Evolutionary conservation across 176 grass and related monocot species (phyloP), one percentile per base, ranked within the genome.

Genomic region (Aegilops speltoides): DNA sequence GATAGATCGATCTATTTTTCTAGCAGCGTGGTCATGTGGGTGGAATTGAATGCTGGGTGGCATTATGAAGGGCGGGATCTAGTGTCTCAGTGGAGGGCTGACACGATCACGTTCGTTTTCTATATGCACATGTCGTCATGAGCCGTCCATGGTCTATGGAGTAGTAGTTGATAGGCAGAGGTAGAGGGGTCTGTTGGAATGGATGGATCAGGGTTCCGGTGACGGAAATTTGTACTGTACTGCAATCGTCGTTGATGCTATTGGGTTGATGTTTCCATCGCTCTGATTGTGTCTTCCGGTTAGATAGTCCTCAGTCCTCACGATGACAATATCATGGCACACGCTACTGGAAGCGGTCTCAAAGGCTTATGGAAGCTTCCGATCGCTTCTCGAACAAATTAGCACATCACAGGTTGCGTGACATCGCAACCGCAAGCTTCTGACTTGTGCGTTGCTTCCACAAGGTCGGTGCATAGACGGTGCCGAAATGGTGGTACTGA

Each of bases 1-100:
- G 23, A 76, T 71, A 8, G 31, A 20, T 57, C 54, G 17, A 33
- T 26, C 22, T 0, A 28, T 28, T 28, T 88, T 63, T 40, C 4
- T 10, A 79, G 57, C 17, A 61, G 31, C 22, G 34, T 32, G 15
- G 34, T 68, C 89, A 81, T 70, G 77, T 80, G 85, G 17, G 36
- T 16, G 69, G 85, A 85, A 85, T 91, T 88, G 20, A 91, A 91
- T 88, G 89, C 75, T 9, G 36, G 36, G 10, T 9, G 36, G 28
- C 19, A 29, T 77, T 82, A 77, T 78, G 78, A 79, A 84, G 26
- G 10, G 60, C 12, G 12, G 46, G 59, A 90, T 90, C 79, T 54
- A 26, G 37, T 77, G 62, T 60, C 45, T 77, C 19, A 50, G 17
- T 43, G 9, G 0, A 24, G 32, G 22, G 66, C 59, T n/a, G 24